Evolutionary conservation across 371 early-diverging fungal species (phyloP), one percentile per base, ranked within the genome.

Genomic region (Zychaea mexicana): DNA sequence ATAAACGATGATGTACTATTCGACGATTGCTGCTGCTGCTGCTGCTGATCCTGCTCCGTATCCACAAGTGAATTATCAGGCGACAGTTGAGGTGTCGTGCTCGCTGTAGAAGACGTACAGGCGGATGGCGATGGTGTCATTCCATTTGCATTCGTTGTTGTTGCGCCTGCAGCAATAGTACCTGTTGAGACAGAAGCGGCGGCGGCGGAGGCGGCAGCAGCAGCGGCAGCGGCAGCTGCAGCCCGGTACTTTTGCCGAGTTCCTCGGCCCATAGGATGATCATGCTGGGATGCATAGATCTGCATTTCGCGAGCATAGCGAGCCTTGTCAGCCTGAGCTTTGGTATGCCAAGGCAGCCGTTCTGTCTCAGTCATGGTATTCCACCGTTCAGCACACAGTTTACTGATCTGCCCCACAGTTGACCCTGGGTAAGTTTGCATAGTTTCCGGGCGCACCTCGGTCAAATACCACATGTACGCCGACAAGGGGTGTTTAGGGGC

Each of bases 401-500:
- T 85, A 31, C 88, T 89, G 60, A 91, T 86, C 33, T 87, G 86
- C 1, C 91, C 90, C 32, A 89, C 85, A n/a, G 85, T 85, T 28
- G 83, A 83, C n/a, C 89, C 88, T 9, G 90, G 84, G 61, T 85
- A 78, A 47, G 86, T 76, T 52, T 81, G 76, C 61, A 86, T 84
- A 12, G 86, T 82, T 10, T 81, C 76, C 0, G 88, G 88, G 19
- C 92, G 75, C 32, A 85, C 86, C 17, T 88, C 86, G 2, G 84
- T 88, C 46, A 91, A 64, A 56, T 84, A 92, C 78, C 87, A 90
- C 70, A 92, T 79, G 64, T 91, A 92, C 0, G 89, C 90, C 2
- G 90, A 90, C 62, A 91, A 82, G n/a, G 92, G 92, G 64, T 92
- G 92, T 60, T 90, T 90, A 36, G 92, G 92, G 12, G 88, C 87